Percentiles rank a stretch among this genome's conserved stretches.
phyloP scores from a whole-genome alignment of 495 filamentous ascomycete species.

The Penicillium verhagenii region DNA sequence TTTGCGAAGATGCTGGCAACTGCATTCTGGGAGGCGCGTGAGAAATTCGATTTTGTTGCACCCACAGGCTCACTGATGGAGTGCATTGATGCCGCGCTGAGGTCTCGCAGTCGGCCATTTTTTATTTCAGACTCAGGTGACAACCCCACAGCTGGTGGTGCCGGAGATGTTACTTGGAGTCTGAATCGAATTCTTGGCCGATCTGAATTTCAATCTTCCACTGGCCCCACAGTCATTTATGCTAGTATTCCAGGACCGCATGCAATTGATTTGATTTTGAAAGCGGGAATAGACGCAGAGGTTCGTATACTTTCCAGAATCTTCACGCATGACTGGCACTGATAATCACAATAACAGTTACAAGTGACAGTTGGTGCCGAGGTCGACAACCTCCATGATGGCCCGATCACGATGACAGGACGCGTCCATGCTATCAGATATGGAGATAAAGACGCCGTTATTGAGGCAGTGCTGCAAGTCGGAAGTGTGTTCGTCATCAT shows the following conservation, averaged over 20 bases:
- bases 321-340: too few relatives aligned
- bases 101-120: constrained; percentile 46
- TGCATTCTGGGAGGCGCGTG: constrained; percentile 48
- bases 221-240: constrained; percentile 51
- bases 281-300: constrained; percentile 49
- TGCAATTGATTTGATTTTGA: constrained; percentile 43
- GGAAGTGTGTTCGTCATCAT: constrained; percentile 56
- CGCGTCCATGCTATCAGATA: constrained; percentile 52
- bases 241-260: constrained; percentile 54
- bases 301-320: too few relatives aligned
- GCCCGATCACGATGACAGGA: constrained; percentile 54
- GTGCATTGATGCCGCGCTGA: constrained; percentile 49
- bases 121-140: constrained; percentile 61
- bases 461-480: constrained; percentile 52
- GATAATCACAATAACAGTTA: too few relatives aligned
- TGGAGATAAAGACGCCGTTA: constrained; percentile 48
- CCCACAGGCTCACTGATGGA: constrained; percentile 50
- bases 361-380: constrained; percentile 57
- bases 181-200: constrained; percentile 46
- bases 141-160: constrained; percentile 57
- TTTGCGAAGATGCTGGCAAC: constrained; percentile 48
- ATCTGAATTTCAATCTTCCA: constrained; percentile 42
- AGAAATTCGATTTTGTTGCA: constrained; percentile 53
- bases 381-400: constrained; percentile 51
- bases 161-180: constrained; percentile 56